Percentiles rank a stretch among this genome's conserved stretches.
phyloP scores from a whole-genome alignment of 306 rosid genomes.

The Medicago ruthenica region DNA sequence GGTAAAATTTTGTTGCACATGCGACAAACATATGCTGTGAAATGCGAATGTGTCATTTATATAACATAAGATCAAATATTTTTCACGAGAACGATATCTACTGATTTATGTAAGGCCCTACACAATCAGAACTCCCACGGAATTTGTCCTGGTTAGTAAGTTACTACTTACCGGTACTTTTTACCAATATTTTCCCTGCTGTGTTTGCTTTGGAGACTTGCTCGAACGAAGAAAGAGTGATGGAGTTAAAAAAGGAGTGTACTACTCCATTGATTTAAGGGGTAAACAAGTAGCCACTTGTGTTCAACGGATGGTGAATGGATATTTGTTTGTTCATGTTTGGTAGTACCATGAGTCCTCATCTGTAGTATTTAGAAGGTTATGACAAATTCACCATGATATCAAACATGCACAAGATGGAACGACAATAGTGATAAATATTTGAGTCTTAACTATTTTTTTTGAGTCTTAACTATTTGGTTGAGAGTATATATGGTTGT shows the following conservation, averaged over 20 bases:
- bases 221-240: conserved; percentile 1
- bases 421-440: no score
- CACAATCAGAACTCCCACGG: neutral
- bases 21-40: neutral
- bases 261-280: neutral
- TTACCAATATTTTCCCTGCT: neutral
- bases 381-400: no score
- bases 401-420: no score
- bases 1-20: conserved; percentile 3
- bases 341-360: no score
- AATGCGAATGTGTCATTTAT: neutral
- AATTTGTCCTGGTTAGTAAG: neutral
- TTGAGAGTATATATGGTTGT: no score
- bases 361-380: no score
- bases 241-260: neutral
- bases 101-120: conserved; percentile 4
- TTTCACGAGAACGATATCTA: conserved; percentile 15
- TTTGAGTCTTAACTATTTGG: no score
- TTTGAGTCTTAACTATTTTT: no score
- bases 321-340: neutral
- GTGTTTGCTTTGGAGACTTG: neutral
- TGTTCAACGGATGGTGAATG: conserved; percentile 2
- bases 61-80: neutral
- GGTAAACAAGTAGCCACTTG: neutral
- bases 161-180: neutral